Percentiles rank a stretch among this genome's conserved stretches.
These are phyloP conservation scores for Aureobasidium sp. DNA, from an alignment of 2,329 filamentous ascomycete species.

Conservation along the genomic window DNA sequence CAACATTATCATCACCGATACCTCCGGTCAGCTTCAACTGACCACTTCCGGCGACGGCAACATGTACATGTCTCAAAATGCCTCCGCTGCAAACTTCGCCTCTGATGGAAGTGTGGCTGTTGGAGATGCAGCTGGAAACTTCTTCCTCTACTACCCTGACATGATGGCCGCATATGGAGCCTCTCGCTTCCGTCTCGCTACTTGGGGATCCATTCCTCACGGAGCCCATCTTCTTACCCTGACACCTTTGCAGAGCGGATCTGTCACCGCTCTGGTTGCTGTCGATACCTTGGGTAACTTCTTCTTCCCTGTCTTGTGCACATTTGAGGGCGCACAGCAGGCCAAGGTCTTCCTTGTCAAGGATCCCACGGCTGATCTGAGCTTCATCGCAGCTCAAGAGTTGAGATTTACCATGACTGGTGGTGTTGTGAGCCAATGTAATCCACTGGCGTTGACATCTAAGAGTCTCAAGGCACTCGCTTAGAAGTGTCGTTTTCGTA, in stretches of 20 bases:
- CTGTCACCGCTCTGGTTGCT: slow-evolving; percentile 13
- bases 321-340: slow-evolving; percentile 13
- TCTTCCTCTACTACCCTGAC: slow-evolving; percentile 17
- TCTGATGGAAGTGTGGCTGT: neutral
- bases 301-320: slow-evolving; percentile 19
- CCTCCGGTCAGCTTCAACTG: neutral
- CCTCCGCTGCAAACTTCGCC: neutral
- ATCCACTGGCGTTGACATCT: slow-evolving; percentile 15
- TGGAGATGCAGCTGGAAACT: neutral
- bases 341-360: slow-evolving; percentile 19
- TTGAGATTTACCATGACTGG: slow-evolving; percentile 20
- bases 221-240: slow-evolving; percentile 15
- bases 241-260: slow-evolving; percentile 1
- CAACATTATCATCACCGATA: slow-evolving; percentile 16
- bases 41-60: neutral
- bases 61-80: slow-evolving; percentile 11
- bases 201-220: slow-evolving; percentile 18
- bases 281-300: slow-evolving; percentile 16
- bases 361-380: slow-evolving; percentile 11
- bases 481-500: neutral
- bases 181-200: slow-evolving; percentile 18
- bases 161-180: slow-evolving; percentile 15
- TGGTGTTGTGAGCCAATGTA: slow-evolving; percentile 17
- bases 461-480: neutral
- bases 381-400: slow-evolving; percentile 4